Conservation (phyloP, 495 filamentous ascomycete species). For the Penicillium cinerascens region DNA sequence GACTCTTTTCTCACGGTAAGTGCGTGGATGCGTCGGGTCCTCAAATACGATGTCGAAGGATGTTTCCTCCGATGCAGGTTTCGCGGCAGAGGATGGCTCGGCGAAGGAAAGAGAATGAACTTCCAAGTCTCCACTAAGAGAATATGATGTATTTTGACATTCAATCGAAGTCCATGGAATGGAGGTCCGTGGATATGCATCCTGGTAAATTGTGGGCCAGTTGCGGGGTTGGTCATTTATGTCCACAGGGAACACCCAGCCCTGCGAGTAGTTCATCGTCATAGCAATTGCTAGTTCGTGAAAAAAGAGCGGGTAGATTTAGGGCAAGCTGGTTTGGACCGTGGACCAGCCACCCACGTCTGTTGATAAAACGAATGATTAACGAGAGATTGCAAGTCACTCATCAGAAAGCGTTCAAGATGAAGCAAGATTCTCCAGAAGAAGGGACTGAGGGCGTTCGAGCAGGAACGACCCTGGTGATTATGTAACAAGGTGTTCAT, state of each 20-base stretch:
- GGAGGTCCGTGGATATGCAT: not conserved
- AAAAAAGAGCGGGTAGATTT: not conserved
- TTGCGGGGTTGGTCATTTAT: not conserved
- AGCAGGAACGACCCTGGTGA: not conserved
- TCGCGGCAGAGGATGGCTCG: not conserved
- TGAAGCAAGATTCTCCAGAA: not conserved
- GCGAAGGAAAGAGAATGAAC: not conserved
- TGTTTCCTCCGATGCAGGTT: not conserved
- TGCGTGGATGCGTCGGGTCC: constrained; percentile 8
- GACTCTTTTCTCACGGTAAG: constrained; percentile 8
- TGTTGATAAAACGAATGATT: not conserved
- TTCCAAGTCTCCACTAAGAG: not conserved
- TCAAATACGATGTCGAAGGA: constrained; percentile 6
- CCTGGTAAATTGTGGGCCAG: not conserved
- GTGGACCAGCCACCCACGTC: not conserved
- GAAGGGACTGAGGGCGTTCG: not conserved
- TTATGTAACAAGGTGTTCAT: constrained; percentile 1
- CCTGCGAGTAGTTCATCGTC: not conserved
- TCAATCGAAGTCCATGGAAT: not conserved
- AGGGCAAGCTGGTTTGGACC: not conserved
- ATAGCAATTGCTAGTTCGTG: not conserved
- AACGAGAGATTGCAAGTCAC: not conserved
- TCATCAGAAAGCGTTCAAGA: not conserved
- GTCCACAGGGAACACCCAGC: not conserved
- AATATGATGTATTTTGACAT: not conserved